phyloP scores from a whole-genome alignment of 306 rosid genomes.

The Senna tora region DNA sequence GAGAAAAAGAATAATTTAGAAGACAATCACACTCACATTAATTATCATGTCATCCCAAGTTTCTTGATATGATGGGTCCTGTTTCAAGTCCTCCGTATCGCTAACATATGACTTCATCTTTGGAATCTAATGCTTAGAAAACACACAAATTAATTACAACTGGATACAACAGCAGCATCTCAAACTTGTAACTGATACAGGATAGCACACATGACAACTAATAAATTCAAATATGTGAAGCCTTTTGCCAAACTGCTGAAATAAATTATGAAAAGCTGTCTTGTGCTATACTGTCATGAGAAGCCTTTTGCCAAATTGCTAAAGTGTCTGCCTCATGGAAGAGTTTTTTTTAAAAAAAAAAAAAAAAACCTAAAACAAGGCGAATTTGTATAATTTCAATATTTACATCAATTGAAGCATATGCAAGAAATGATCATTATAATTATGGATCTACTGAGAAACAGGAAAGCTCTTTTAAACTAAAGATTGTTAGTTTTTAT shows the following conservation, averaged over 20 bases:
- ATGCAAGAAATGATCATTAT: constrained; percentile 5
- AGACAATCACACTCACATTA: constrained; percentile 60
- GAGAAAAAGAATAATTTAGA: constrained; percentile 17
- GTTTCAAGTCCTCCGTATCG: constrained; percentile 92
- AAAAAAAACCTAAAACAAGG: constrained; percentile 5
- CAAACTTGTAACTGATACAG: constrained; percentile 25
- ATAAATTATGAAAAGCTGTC: constrained; percentile 5
- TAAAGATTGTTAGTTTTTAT: neutral
- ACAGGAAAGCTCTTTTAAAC: neutral
- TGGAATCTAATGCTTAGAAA: constrained; percentile 98
- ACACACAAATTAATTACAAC: constrained; percentile 60
- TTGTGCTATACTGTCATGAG: too few relatives aligned
- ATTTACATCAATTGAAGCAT: constrained; percentile 27
- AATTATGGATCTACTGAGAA: neutral
- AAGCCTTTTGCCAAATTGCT: neutral
- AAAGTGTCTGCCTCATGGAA: neutral
- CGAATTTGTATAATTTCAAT: constrained; percentile 6
- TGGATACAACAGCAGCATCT: constrained; percentile 33
- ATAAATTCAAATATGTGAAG: constrained; percentile 12
- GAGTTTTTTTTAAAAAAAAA: neutral
- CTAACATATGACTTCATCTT: constrained; percentile 98
- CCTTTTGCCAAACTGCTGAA: constrained; percentile 25
- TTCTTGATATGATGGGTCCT: constrained; percentile 88
- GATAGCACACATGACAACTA: constrained; percentile 20
- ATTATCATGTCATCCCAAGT: constrained; percentile 99